These are phyloP conservation scores for Talaromyces sp. DNA, from an alignment of 2,329 filamentous ascomycete species.

Conservation along the genomic window DNA sequence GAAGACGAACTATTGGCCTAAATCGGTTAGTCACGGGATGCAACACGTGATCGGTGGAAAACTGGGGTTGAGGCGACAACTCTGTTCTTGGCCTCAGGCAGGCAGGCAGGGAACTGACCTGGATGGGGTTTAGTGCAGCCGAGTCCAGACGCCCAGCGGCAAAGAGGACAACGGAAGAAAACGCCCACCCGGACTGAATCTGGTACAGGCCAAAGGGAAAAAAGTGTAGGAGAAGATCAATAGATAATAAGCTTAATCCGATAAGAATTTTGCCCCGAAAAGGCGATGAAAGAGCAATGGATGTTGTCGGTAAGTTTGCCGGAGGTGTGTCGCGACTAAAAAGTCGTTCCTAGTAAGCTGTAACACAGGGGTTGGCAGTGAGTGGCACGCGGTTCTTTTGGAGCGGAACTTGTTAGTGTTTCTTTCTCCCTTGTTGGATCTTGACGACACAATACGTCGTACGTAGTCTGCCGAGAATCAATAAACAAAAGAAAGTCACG, in stretches of 20 bases:
- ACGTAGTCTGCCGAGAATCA: background rate
- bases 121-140: constrained; percentile 1
- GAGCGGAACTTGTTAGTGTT: background rate
- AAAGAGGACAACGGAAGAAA: background rate
- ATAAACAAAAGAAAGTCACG: background rate
- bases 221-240: background rate
- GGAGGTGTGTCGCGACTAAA: background rate
- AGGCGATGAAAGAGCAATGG: no score
- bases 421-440: background rate
- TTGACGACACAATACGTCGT: background rate
- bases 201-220: no score
- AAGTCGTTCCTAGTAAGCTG: background rate
- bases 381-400: constrained; percentile 5
- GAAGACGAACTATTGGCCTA: background rate
- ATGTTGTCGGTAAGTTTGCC: background rate
- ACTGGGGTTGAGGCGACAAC: constrained; percentile 8
- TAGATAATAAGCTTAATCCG: background rate
- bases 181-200: background rate
- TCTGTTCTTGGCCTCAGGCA: background rate
- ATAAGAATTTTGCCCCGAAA: no score
- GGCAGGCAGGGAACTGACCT: background rate
- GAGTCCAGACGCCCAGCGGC: constrained; percentile 8
- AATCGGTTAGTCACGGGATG: constrained; percentile 12
- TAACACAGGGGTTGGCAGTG: background rate
- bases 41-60: constrained; percentile 15